These are phyloP conservation scores for Erythrophleum fordii DNA, from an alignment of 306 rosid species.

Conservation along the genomic window DNA sequence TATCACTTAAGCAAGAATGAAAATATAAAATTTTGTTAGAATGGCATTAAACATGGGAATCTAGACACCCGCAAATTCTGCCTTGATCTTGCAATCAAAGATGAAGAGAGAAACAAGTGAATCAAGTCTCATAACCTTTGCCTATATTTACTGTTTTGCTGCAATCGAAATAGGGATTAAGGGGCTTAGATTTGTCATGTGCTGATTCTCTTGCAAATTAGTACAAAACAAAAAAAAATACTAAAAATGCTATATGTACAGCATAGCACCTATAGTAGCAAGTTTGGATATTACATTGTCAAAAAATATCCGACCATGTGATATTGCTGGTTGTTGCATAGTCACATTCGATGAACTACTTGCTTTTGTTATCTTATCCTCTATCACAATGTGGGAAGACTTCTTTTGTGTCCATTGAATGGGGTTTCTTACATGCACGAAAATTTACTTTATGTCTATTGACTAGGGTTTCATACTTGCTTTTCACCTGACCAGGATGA, in stretches of 20 bases:
- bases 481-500: not conserved
- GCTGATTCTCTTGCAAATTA: not conserved
- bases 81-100: no score
- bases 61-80: not conserved
- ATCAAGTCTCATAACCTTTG: no score
- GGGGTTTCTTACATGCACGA: not conserved
- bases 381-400: not conserved
- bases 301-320: slow-evolving; percentile 23
- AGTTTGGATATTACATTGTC: not conserved
- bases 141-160: not conserved
- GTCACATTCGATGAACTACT: not conserved
- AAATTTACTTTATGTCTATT: no score
- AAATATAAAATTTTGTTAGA: no score
- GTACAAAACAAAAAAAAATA: not conserved
- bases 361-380: slow-evolving; percentile 17
- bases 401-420: not conserved
- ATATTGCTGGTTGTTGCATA: slow-evolving; percentile 18
- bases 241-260: not conserved
- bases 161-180: not conserved
- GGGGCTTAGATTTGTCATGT: not conserved
- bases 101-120: no score
- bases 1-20: no score
- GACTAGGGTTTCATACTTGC: not conserved
- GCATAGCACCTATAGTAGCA: not conserved
- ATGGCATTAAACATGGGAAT: not conserved